Conservation (phyloP, 1,284 basidiomycete genomes). For the Trichosporon sp. region DNA sequence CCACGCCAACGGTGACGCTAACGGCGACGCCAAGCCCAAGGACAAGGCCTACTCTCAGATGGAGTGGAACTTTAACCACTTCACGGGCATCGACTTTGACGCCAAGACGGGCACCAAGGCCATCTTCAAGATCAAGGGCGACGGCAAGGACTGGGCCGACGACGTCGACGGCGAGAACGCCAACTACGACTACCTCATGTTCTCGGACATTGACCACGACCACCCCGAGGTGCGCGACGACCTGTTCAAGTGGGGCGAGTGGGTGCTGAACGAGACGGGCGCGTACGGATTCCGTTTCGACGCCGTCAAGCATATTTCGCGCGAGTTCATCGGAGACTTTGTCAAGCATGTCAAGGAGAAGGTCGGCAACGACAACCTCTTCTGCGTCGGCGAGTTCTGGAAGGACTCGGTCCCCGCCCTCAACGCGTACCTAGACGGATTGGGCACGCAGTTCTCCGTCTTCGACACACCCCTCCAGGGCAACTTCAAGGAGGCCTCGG, state of each 20-base stretch:
- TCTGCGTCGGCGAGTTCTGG: slow-evolving; percentile 64
- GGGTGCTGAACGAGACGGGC: slow-evolving; percentile 71
- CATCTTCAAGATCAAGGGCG: slow-evolving; percentile 65
- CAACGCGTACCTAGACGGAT: slow-evolving; percentile 51
- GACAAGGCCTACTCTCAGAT: slow-evolving; percentile 62
- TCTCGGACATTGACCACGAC: slow-evolving; percentile 67
- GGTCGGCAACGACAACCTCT: slow-evolving; percentile 54
- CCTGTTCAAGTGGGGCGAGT: slow-evolving; percentile 61
- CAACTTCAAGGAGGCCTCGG: slow-evolving; percentile 61
- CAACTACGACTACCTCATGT: slow-evolving; percentile 59
- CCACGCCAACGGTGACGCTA: slow-evolving; percentile 39
- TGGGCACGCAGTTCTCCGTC: slow-evolving; percentile 62
- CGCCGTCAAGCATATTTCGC: slow-evolving; percentile 70
- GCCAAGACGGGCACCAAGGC: slow-evolving; percentile 66
- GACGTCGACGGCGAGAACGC: slow-evolving; percentile 60
- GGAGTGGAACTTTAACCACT: slow-evolving; percentile 62
- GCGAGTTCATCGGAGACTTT: slow-evolving; percentile 61
- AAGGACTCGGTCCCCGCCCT: slow-evolving; percentile 56
- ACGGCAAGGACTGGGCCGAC: slow-evolving; percentile 62
- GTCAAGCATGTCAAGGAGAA: slow-evolving; percentile 61
- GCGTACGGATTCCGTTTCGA: slow-evolving; percentile 82
- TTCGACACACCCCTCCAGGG: slow-evolving; percentile 64
- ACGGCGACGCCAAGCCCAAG: slow-evolving; percentile 4
- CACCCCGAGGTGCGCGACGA: slow-evolving; percentile 70
- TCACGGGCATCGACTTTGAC: slow-evolving; percentile 83